Evolutionary conservation across 2,329 filamentous ascomycete genomes (phyloP), one percentile per base, ranked within the genome.

Genomic region (Colletotrichum neosansevieriae): DNA sequence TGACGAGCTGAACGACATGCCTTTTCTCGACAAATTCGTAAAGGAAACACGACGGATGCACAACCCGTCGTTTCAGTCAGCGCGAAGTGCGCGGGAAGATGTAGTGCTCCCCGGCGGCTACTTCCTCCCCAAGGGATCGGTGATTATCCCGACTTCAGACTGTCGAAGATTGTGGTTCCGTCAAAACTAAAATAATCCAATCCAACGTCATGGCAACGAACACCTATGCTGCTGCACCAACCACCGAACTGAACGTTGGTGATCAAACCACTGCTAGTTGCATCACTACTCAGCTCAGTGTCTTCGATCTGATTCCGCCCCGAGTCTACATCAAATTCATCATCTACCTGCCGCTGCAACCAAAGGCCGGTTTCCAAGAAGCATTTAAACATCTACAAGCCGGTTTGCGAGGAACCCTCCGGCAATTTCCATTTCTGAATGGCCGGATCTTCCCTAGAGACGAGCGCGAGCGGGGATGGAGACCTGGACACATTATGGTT

Each of bases 341-440:
- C 10, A 24, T 81, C 12, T 81, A 77, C 72, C 75, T 81, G n/a
- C 72, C 80, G 0, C 71, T 81, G 0, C 72, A 50, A 0, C 56
- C 71, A 6, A 76, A 68, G 0, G 70, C 72, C 13, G 65, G 29
- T 6, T 78, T 75, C 29, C 70, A 78, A 36, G 58, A 77, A 4
- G 74, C 71, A 0, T 81, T 80, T 51, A 60, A 58, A 0, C 74
- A 73, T 13, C 63, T 81, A 6, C 78, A 79, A 54, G 66, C 73
- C 3, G 80, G 80, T 2, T 75, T 81, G 4, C 71, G 72, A 13
- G 75, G 75, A 21, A 77, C 78, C 3, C 72, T 81, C 3, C 72
- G 77, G 1, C 64, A 80, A 59, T 78, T 81, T 12, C 78, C 80
- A 5, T 77, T 73, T 15, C 75, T 82, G 0, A 73, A 73, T 0